phyloP scores from a whole-genome alignment of 179 eudicot genomes.

The Sideroxylon spinosum region DNA sequence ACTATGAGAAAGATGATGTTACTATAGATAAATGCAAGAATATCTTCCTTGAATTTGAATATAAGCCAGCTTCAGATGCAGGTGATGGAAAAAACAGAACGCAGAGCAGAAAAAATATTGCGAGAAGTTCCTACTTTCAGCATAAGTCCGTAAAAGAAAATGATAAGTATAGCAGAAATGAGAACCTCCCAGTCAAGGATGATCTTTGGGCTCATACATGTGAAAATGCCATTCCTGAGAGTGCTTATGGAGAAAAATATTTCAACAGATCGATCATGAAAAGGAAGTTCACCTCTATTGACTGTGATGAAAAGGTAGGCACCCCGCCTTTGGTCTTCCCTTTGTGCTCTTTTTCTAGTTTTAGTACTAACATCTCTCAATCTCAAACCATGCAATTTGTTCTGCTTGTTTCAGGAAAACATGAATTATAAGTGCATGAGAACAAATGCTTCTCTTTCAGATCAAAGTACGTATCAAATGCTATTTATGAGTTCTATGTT shows the following conservation, averaged over 20 bases:
- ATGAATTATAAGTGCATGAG: slow-evolving; percentile 32
- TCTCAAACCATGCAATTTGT: neutral
- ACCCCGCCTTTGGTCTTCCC: neutral
- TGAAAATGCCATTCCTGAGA: slow-evolving; percentile 25
- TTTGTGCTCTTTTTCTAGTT: neutral
- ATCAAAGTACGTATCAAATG: slow-evolving; percentile 28
- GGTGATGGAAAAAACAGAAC: slow-evolving; percentile 21
- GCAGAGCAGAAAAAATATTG: slow-evolving; percentile 19
- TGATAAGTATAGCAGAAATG: slow-evolving; percentile 23
- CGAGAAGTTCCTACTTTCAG: slow-evolving; percentile 55
- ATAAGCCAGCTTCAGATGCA: slow-evolving; percentile 22
- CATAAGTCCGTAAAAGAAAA: slow-evolving; percentile 32
- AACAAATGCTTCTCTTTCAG: slow-evolving; percentile 23
- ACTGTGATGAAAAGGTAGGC: slow-evolving; percentile 37
- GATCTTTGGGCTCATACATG: slow-evolving; percentile 16
- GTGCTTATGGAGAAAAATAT: slow-evolving; percentile 16
- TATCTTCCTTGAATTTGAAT: slow-evolving; percentile 13
- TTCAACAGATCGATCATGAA: slow-evolving; percentile 30
- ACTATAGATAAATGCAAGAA: slow-evolving; percentile 13
- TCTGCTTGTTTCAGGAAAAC: slow-evolving; percentile 29
- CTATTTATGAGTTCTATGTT: neutral
- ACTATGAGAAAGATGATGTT: neutral
- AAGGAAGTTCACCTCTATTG: slow-evolving; percentile 50
- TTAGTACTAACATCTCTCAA: neutral
- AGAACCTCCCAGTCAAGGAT: slow-evolving; percentile 18